Evolutionary conservation across 805 yeast genomes (phyloP), one percentile per base, ranked within the genome.

Genomic region (Torulaspora franciscae): DNA sequence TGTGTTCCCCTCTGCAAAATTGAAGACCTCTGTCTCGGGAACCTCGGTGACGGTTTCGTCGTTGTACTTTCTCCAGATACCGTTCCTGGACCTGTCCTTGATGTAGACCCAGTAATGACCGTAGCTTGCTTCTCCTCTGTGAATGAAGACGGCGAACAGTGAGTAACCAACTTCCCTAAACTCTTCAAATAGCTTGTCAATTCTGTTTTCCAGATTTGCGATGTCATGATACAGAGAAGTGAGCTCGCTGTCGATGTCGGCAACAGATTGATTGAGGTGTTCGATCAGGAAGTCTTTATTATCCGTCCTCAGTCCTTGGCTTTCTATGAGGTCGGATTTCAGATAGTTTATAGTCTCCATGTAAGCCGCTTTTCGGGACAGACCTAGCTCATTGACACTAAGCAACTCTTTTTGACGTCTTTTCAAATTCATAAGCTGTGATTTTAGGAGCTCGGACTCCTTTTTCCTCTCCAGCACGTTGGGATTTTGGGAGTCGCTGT

Each of bases 41-140:
- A 85, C 96, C 51, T 83, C 95, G 2, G 88, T 79, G n/a, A 93
- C 95, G n/a, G 75, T 74, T 57, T 93, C 98, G 68, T 93, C 99
- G 59, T 93, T 93, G 65, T 93, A 93, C 69, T 88, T 90, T 49
- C 96, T 73, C 77, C 80, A 93, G 15, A 85, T 68, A 2, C 60
- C 61, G 24, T 77, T 74, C 14, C 74, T 72, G 50, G 74, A 74
- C 2, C 80, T 77, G 64, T 93, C 98, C 47, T 77, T 79, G 50
- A 93, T 90, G 61, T 91, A 93, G 13, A 91, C 78, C 97, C 98
- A 93, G 65, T 93, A 93, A 65, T 93, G 99, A 2, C 99, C 99
- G 59, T 86, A 91, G 41, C 88, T 81, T 0, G 96, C 98, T 57
- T 89, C 95, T 6, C 99, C 99, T 40, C 96, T 72, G 64, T 93